Base-by-base conservation (phyloP, 1,284 basidiomycete genomes). In the Flammula alnicola region DNA sequence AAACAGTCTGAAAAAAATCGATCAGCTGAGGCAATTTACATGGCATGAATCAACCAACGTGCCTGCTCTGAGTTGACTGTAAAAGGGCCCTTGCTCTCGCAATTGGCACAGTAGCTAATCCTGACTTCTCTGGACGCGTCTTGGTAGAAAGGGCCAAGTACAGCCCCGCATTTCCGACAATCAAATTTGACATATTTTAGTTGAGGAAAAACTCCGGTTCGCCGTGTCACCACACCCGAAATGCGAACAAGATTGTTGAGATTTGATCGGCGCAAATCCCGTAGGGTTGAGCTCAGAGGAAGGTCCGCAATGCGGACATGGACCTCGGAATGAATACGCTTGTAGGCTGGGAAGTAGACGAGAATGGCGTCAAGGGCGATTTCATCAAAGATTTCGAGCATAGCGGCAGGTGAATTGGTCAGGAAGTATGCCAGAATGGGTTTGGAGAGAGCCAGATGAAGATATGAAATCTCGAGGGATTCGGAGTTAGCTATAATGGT, bases 111-210 rank as follows among this genome's bases (percentile, higher is more conserved):
- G 70, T 91, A 96, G 63, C 88, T 93, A 66, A 99, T 90, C 72
- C 84, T 93, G 58, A 99, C 87, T 70, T 99, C 97, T 70, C 88
- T 89, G 40, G 88, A 91, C 2, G 93, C 91, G 70, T 99, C 97
- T 74, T 99, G 97, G 69, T 93, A 96, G 77, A 99, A 99, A 0
- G 97, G 97, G 10, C 97, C 97, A 5, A 99, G 79, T 9, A 93
- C 85, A 17, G 88, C 89, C 12, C 90, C 90, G 63, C 97, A 99
- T 67, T 95, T 95, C 45, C 79, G 78, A 70, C 97, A 99, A 71
- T 99, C 94, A 63, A 99, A 99, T 68, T 98, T 98, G 72, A 99
- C 95, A 66, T 98, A 98, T 74, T 99, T 99, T 57, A 99, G 78
- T 71, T 99, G 97, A 10, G 97, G 97, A 73, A 99, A 98, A 8